These are phyloP conservation scores for Royoungia palumana DNA, from an alignment of 768 basidiomycete species.

Conservation along the genomic window DNA sequence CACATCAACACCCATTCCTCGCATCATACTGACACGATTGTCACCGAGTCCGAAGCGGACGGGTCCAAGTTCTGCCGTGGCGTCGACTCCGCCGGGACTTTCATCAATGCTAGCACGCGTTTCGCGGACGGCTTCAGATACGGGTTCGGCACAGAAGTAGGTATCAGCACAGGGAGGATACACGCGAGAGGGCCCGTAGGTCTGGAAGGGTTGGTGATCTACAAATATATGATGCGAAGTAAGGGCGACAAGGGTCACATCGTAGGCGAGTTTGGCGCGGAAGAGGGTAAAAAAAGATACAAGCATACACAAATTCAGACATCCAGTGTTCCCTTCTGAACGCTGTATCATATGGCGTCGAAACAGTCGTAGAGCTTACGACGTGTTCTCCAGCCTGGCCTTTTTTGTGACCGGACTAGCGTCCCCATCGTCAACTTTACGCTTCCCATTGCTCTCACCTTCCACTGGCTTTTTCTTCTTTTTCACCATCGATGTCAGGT, in stretches of 20 bases:
- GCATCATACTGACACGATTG: slow-evolving; percentile 92
- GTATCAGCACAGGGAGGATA: slow-evolving; percentile 94
- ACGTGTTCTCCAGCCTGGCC: slow-evolving; percentile 48
- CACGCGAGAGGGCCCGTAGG: slow-evolving; percentile 97
- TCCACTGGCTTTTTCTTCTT: slow-evolving; percentile 68
- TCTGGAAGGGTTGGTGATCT: slow-evolving; percentile 87
- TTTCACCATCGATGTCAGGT: slow-evolving; percentile 79
- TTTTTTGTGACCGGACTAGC: slow-evolving; percentile 55
- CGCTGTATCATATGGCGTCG: background rate
- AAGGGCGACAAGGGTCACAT: slow-evolving; percentile 70
- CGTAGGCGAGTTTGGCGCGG: slow-evolving; percentile 81
- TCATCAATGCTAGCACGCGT: slow-evolving; percentile 91
- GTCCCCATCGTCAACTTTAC: slow-evolving; percentile 66
- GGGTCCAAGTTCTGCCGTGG: slow-evolving; percentile 77
- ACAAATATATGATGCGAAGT: slow-evolving; percentile 93
- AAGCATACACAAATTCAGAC: slow-evolving; percentile 48
- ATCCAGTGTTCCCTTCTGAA: slow-evolving; percentile 24
- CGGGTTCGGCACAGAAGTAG: slow-evolving; percentile 97
- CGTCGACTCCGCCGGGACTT: slow-evolving; percentile 90
- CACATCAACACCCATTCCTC: slow-evolving; percentile 94
- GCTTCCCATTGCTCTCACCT: slow-evolving; percentile 47
- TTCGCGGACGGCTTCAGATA: slow-evolving; percentile 97
- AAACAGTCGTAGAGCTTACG: slow-evolving; percentile 10
- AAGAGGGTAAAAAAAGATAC: slow-evolving; percentile 66
- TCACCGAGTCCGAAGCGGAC: slow-evolving; percentile 72